A percentile compares a stretch with the other conserved stretches of the same genome.
Evolutionary conservation across 176 grass and related monocot genomes (phyloP).

Genomic region (Typha latifolia): DNA sequence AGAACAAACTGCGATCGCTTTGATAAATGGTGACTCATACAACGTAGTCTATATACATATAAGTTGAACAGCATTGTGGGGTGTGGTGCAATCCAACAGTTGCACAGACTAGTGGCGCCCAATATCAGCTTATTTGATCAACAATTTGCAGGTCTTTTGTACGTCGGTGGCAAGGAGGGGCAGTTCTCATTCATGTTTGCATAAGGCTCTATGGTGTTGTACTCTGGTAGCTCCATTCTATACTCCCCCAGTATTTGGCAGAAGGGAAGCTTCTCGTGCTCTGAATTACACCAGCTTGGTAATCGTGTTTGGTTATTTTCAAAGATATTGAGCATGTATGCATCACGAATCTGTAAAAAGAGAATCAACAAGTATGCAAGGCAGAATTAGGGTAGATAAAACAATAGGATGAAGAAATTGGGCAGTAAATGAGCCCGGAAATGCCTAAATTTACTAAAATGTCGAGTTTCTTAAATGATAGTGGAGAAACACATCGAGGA

Average conservation of each 20-base stretch:
- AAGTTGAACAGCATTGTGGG: too few species aligned
- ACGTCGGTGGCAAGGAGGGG: constrained; percentile 69
- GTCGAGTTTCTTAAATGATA: too few species aligned
- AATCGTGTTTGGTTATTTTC: constrained; percentile 46
- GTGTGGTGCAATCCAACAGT: too few species aligned
- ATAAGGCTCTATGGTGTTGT: constrained; percentile 81
- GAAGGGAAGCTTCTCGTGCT: constrained; percentile 49
- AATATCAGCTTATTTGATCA: constrained; percentile 17
- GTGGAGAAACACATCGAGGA: too few species aligned
- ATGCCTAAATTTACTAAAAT: too few species aligned
- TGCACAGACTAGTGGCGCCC: neutral
- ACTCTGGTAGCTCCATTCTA: constrained; percentile 79
- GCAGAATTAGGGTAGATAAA: neutral
- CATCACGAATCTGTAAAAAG: constrained; percentile 63
- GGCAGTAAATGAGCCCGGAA: neutral
- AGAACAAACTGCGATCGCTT: too few species aligned
- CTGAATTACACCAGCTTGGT: constrained; percentile 67
- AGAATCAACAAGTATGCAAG: neutral
- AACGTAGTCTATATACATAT: too few species aligned
- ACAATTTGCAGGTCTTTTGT: constrained; percentile 51
- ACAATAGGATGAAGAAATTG: neutral
- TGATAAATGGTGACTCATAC: too few species aligned
- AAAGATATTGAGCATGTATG: constrained; percentile 93
- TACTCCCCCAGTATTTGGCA: constrained; percentile 94
- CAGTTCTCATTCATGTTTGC: constrained; percentile 92